These are phyloP conservation scores for Fremontodendron californicum DNA, from an alignment of 345 rosid species.

Conservation along the genomic window DNA sequence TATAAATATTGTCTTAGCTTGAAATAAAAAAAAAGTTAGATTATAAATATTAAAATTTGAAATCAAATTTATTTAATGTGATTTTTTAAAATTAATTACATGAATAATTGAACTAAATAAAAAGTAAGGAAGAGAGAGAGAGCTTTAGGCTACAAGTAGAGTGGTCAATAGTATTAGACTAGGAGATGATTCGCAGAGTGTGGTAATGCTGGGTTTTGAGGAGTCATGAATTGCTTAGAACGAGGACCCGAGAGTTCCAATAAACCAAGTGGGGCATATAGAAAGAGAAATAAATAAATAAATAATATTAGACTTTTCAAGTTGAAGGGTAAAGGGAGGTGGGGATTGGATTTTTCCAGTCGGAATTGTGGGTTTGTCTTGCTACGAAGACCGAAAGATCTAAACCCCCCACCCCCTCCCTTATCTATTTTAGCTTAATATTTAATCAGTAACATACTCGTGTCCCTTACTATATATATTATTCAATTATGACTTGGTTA, in stretches of 20 bases:
- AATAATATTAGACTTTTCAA: background rate
- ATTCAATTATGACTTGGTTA: slow-evolving; percentile 19
- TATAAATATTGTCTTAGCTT: too few relatives aligned
- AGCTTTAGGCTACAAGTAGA: slow-evolving; percentile 54
- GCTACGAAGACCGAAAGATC: slow-evolving; percentile 21
- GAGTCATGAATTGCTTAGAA: slow-evolving; percentile 65
- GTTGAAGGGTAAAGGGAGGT: background rate
- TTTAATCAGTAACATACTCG: slow-evolving; percentile 44
- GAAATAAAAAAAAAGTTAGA: too few relatives aligned
- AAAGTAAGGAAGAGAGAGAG: background rate
- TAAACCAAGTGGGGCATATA: slow-evolving; percentile 57
- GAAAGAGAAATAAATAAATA: slow-evolving; percentile 28
- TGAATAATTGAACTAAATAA: too few relatives aligned
- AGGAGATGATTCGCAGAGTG: slow-evolving; percentile 69
- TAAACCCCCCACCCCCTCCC: too few relatives aligned
- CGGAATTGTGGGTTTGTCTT: slow-evolving; percentile 66
- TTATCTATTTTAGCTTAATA: too few relatives aligned
- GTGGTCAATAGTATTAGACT: slow-evolving; percentile 45
- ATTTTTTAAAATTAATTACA: too few relatives aligned
- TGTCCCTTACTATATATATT: slow-evolving; percentile 41
- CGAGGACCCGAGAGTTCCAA: slow-evolving; percentile 96
- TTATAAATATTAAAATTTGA: too few relatives aligned
- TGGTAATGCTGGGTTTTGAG: slow-evolving; percentile 99
- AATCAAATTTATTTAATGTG: too few relatives aligned
- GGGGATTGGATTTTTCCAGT: slow-evolving; percentile 52